A percentile compares a stretch with the other conserved stretches of the same genome.
Evolutionary conservation across 2,329 filamentous ascomycete species (phyloP).

Genomic region (Microcyclospora tardicrescens): DNA sequence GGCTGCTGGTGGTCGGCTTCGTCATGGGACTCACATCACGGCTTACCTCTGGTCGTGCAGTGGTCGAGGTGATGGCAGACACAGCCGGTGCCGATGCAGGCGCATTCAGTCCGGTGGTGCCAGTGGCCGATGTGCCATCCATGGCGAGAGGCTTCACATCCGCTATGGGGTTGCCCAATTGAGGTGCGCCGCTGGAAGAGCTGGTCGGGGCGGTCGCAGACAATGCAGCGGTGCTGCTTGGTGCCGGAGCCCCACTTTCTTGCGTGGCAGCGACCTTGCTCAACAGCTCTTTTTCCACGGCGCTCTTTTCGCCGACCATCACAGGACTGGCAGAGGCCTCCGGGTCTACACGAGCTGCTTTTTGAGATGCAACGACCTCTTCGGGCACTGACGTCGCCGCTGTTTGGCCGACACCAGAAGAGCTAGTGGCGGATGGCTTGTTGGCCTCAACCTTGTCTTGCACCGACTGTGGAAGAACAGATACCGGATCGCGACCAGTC

Average conservation of each 20-base stretch:
- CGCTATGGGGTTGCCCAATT: conserved; percentile 16
- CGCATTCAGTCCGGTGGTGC: conserved; percentile 22
- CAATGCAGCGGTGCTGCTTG: conserved; percentile 26
- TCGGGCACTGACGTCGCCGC: conserved; percentile 14
- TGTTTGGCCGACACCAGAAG: conserved; percentile 10
- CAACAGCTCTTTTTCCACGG: conserved; percentile 60
- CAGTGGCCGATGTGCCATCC: conserved; percentile 12
- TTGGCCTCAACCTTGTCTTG: conserved; percentile 32
- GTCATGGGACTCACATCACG: conserved; percentile 32
- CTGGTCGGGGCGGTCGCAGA: conserved; percentile 14
- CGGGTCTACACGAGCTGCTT: conserved; percentile 36
- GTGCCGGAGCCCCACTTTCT: conserved; percentile 33
- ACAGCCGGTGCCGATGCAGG: conserved; percentile 18
- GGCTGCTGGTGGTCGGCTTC: conserved; percentile 21
- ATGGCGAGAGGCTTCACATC: conserved; percentile 14
- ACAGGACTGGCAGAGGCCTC: conserved; percentile 58
- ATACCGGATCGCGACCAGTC: conserved; percentile 38
- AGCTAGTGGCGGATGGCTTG: conserved; percentile 2
- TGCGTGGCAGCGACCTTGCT: conserved; percentile 38
- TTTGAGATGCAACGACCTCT: conserved; percentile 18
- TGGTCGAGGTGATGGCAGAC: conserved; percentile 4
- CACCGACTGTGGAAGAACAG: conserved; percentile 22
- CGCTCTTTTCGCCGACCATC: conserved; percentile 63
- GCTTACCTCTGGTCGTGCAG: conserved; percentile 13
- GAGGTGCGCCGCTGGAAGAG: conserved; percentile 16